These are phyloP conservation scores for Ophiostoma piceae DNA, from an alignment of 2,329 filamentous ascomycete species.

Conservation along the genomic window DNA sequence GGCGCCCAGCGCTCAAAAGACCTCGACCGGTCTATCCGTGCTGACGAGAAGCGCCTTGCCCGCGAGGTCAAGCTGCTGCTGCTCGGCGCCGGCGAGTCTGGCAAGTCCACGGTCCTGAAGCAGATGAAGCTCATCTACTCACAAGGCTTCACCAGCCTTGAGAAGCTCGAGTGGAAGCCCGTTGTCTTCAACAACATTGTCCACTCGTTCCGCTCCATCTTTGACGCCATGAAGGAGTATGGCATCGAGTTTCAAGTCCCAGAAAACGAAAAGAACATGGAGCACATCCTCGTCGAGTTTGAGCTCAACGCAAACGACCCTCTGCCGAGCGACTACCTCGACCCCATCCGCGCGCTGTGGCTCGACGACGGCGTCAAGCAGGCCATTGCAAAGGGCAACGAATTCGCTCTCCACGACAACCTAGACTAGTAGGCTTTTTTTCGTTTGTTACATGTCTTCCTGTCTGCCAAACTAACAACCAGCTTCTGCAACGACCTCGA, in stretches of 20 bases:
- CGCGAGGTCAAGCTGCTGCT: conserved; percentile 91
- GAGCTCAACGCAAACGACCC: conserved; percentile 79
- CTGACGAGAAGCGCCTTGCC: conserved; percentile 80
- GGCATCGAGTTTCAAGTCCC: conserved; percentile 71
- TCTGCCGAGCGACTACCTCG: conserved; percentile 70
- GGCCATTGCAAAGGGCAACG: conserved; percentile 89
- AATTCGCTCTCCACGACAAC: conserved; percentile 95
- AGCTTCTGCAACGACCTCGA: conserved; percentile 82
- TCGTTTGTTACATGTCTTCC: neutral
- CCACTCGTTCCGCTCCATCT: conserved; percentile 83
- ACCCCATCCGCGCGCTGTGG: conserved; percentile 82
- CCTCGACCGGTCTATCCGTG: conserved; percentile 78
- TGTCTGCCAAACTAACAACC: conserved; percentile 11
- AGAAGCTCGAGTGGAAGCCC: conserved; percentile 88
- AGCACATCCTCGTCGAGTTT: conserved; percentile 68
- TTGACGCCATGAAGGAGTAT: conserved; percentile 86
- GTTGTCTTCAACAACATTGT: conserved; percentile 95
- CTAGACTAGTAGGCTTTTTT: conserved; percentile 61
- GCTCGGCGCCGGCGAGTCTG: conserved; percentile 83
- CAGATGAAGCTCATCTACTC: conserved; percentile 99
- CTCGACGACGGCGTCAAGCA: conserved; percentile 73
- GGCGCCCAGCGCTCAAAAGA: conserved; percentile 58
- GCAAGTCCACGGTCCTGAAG: conserved; percentile 95
- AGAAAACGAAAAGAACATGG: conserved; percentile 76
- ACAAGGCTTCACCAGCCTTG: conserved; percentile 81